Base-by-base conservation (phyloP, 108 stramenopile species). In the Cylindrotheca closterium region DNA sequence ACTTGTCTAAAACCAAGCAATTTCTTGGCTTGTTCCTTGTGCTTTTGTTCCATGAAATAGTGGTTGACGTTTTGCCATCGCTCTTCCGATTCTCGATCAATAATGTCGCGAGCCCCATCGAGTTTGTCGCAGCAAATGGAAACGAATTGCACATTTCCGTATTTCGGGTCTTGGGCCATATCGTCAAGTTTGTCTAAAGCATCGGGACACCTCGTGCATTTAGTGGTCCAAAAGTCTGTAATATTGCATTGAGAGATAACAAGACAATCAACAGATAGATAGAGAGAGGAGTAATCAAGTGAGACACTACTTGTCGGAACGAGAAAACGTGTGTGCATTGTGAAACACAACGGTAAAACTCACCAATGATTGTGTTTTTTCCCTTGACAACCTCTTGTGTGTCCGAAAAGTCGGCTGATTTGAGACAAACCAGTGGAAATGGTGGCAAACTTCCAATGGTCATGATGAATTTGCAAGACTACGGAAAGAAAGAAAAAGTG, bases 211-310 rank as follows among this genome's bases (percentile, higher is more conserved):
- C 76, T 59, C 2, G 87, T 90, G 47, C 90, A 94, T 77, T 78
- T 79, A 29, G 93, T 94, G 30, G 93, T 94, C 93, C 93, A 94
- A 74, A 94, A 92, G 76, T 94, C 90, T 93, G 63, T 10, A 29
- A 15, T 45, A 23, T 22, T n/a, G 5, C 22, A 22, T 5, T 51
- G 51, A 17, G 51, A 23, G 18, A 51, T 51, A n/a, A 5, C n/a
- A n/a, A n/a, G n/a, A n/a, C n/a, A n/a, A 45, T 15, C 12, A 45
- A 45, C 12, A 45, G 12, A 15, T 12, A 45, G 42, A 45, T 7
- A 45, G 42, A 15, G 15, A 45, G 54, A 55, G 22, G 54, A 55
- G 3, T 18, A 28, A 24, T 27, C 48, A 37, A 62, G 7, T 12
- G n/a, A 22, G 0, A 58, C 19, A 50, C 34, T 25, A 2, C 24